Evolutionary conservation across 2,329 filamentous ascomycete species (phyloP).

Genomic region (Hypoxylon sp.): DNA sequence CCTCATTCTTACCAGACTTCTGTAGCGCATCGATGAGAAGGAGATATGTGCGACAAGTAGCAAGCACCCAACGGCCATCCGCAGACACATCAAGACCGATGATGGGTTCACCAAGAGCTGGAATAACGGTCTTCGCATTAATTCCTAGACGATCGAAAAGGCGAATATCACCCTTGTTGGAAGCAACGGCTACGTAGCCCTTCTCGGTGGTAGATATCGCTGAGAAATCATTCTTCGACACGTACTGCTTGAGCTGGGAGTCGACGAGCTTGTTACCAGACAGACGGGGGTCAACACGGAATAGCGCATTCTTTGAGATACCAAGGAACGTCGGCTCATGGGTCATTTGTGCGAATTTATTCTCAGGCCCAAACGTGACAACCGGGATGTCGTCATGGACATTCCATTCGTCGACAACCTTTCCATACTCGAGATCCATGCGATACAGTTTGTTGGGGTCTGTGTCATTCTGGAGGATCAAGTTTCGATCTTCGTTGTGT

Average conservation of each 20-base stretch:
- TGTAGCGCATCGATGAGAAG: conserved; percentile 93
- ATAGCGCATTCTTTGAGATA: conserved; percentile 92
- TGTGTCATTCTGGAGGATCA: conserved; percentile 86
- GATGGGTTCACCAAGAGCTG: conserved; percentile 94
- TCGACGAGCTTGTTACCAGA: conserved; percentile 94
- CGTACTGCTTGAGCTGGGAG: conserved; percentile 93
- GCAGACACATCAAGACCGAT: conserved; percentile 95
- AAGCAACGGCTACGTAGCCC: conserved; percentile 96
- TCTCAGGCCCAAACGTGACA: conserved; percentile 92
- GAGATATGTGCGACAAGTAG: conserved; percentile 93
- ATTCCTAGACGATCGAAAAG: conserved; percentile 97
- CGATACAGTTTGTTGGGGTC: conserved; percentile 94
- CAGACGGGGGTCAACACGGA: conserved; percentile 92
- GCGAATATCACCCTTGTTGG: conserved; percentile 97
- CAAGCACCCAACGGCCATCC: conserved; percentile 95
- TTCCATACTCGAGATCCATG: conserved; percentile 98
- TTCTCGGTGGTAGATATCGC: conserved; percentile 95
- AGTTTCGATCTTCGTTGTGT: conserved; percentile 88
- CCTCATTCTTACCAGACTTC: conserved; percentile 94
- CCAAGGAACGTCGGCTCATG: conserved; percentile 95
- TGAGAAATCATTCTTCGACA: conserved; percentile 97
- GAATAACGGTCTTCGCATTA: conserved; percentile 97
- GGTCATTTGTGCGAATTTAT: conserved; percentile 98
- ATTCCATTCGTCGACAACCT: conserved; percentile 99
- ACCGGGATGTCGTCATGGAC: conserved; percentile 96